Percentiles rank a stretch among this genome's conserved stretches.
These are phyloP conservation scores for Zelopaecilomyces penicillatus DNA, from an alignment of 2,329 filamentous ascomycete genomes.

Conservation along the genomic window DNA sequence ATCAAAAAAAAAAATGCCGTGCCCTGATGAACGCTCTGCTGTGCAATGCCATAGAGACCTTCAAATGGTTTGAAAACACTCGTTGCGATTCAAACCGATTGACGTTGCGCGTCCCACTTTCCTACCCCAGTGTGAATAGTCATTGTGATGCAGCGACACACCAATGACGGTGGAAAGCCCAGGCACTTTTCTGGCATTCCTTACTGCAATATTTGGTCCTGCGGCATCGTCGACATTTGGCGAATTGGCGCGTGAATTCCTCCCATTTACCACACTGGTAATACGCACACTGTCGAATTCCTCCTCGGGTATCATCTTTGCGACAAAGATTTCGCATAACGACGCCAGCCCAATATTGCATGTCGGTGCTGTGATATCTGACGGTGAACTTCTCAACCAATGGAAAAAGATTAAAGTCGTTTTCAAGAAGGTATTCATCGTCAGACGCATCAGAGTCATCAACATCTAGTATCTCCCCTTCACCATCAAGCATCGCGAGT, in stretches of 20 bases:
- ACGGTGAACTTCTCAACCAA: constrained; percentile 98
- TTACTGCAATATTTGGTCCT: constrained; percentile 99
- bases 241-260: constrained; percentile 91
- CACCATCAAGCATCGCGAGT: constrained; percentile 68
- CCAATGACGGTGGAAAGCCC: constrained; percentile 98
- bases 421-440: constrained; percentile 82
- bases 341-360: constrained; percentile 99
- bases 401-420: constrained; percentile 97
- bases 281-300: constrained; percentile 94
- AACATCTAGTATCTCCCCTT: constrained; percentile 40
- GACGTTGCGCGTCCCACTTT: not conserved
- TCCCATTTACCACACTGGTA: constrained; percentile 99
- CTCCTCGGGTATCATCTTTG: constrained; percentile 90
- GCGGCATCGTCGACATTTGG: constrained; percentile 91
- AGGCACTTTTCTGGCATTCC: constrained; percentile 97
- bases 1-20: constrained; percentile 37
- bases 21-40: constrained; percentile 33
- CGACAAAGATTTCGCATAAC: constrained; percentile 98
- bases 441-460: constrained; percentile 51
- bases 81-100: constrained; percentile 5
- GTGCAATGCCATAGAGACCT: constrained; percentile 31
- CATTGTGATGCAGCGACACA: constrained; percentile 67
- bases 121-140: constrained; percentile 7
- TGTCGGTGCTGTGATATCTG: constrained; percentile 86
- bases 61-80: constrained; percentile 21